These are phyloP conservation scores for Chrysosphaeria jannelii DNA, from an alignment of 2,329 filamentous ascomycete genomes.

Conservation along the genomic window DNA sequence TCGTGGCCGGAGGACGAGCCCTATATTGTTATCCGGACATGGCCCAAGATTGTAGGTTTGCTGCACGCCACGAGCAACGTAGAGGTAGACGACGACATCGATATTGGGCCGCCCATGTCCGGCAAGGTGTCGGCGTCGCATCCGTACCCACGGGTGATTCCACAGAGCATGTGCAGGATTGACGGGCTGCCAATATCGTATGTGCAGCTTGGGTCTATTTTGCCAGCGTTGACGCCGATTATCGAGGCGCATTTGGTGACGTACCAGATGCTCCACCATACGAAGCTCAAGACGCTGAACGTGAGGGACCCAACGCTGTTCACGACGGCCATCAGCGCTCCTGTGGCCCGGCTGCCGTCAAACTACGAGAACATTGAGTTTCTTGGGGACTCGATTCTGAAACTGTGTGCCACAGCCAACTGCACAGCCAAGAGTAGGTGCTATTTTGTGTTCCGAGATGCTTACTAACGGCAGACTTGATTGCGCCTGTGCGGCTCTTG, in stretches of 20 bases:
- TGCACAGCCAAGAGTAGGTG: constrained; percentile 19
- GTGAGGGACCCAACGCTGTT: constrained; percentile 26
- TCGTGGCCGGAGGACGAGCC: constrained; percentile 13
- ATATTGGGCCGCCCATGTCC: neutral
- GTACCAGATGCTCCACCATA: constrained; percentile 19
- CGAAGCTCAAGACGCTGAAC: constrained; percentile 18
- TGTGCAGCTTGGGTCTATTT: constrained; percentile 24
- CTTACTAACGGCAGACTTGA: constrained; percentile 17
- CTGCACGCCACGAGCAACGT: constrained; percentile 13
- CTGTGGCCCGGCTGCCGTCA: constrained; percentile 22
- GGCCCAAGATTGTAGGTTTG: constrained; percentile 26
- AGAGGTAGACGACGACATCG: constrained; percentile 1
- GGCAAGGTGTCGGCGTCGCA: constrained; percentile 10
- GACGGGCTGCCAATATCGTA: constrained; percentile 16
- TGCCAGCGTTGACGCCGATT: constrained; percentile 45
- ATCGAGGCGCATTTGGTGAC: constrained; percentile 35
- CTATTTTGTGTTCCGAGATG: constrained; percentile 1
- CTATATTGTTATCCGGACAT: constrained; percentile 17
- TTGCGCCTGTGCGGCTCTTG: constrained; percentile 51
- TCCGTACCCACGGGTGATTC: constrained; percentile 14
- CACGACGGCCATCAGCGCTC: constrained; percentile 38
- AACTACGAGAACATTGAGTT: constrained; percentile 75
- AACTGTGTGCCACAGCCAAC: constrained; percentile 38
- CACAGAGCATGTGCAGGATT: constrained; percentile 15
- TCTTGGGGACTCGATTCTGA: constrained; percentile 59